These are phyloP conservation scores for Rhizophagus clarus DNA, from an alignment of 192 early-diverging fungal genomes.

Conservation along the genomic window DNA sequence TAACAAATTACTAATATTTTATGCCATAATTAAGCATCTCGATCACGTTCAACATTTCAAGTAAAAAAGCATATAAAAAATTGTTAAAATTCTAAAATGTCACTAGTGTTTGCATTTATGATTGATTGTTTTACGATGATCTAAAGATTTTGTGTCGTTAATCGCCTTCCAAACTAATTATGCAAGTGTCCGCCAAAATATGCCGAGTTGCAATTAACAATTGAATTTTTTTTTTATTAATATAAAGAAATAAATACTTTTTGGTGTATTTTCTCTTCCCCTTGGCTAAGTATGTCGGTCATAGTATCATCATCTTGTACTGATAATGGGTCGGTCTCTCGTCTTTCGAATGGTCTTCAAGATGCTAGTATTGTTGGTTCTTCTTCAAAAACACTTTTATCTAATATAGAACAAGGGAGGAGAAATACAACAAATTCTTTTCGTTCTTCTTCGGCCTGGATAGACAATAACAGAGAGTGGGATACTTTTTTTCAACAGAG, in stretches of 20 bases:
- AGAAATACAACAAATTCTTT: constrained; percentile 7
- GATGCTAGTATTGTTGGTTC: not conserved
- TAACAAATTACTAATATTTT: no score
- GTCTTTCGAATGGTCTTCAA: constrained; percentile 2
- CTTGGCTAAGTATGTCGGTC: not conserved
- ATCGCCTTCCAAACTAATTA: no score
- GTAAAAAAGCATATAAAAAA: no score
- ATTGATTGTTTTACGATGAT: no score
- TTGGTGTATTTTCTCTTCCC: not conserved
- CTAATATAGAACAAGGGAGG: not conserved
- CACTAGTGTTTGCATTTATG: no score
- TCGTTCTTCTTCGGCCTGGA: not conserved
- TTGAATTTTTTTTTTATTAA: no score
- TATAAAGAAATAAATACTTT: not conserved
- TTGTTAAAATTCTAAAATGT: no score
- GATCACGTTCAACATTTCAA: no score
- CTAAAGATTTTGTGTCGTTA: no score
- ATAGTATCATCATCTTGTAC: not conserved
- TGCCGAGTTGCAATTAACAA: no score
- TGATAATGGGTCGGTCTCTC: not conserved
- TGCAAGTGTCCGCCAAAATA: no score
- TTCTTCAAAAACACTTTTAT: not conserved
- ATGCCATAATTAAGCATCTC: no score
- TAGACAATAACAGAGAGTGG: not conserved
- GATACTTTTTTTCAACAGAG: constrained; percentile 4